phyloP scores from a whole-genome alignment of 371 early-diverging fungal species.

The Furculomyces boomerangus region DNA sequence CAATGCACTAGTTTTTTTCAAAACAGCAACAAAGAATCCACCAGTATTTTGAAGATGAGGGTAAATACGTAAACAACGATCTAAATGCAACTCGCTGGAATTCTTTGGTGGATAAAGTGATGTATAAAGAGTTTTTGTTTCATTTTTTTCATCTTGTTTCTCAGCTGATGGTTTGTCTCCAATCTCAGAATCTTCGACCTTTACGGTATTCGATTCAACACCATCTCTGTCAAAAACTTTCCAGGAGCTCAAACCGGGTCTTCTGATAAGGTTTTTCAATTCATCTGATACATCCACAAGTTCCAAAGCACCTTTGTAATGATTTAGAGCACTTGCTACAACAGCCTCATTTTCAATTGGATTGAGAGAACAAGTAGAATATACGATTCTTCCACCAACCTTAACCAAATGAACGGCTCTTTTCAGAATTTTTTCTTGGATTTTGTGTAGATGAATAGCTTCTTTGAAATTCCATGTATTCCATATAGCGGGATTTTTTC shows the following conservation, averaged over 20 bases:
- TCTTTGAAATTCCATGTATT: slow-evolving; percentile 59
- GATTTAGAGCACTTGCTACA: slow-evolving; percentile 60
- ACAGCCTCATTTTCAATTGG: slow-evolving; percentile 97
- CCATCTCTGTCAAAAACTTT: slow-evolving; percentile 57
- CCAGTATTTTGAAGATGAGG: slow-evolving; percentile 97
- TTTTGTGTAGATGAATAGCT: slow-evolving; percentile 64
- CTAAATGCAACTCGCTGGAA: slow-evolving; percentile 34
- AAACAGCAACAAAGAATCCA: slow-evolving; percentile 97
- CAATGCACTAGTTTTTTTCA: slow-evolving; percentile 57
- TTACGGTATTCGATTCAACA: slow-evolving; percentile 23
- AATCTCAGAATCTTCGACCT: background rate
- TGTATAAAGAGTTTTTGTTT: slow-evolving; percentile 9
- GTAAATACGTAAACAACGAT: slow-evolving; percentile 83
- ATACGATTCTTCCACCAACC: slow-evolving; percentile 90
- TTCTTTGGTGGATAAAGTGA: slow-evolving; percentile 62
- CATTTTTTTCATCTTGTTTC: background rate
- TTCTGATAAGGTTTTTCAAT: slow-evolving; percentile 54
- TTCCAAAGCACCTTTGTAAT: slow-evolving; percentile 36
- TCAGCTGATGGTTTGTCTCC: background rate
- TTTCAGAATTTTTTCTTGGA: slow-evolving; percentile 76
- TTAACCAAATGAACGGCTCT: slow-evolving; percentile 79
- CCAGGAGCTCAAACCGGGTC: slow-evolving; percentile 69
- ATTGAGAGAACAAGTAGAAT: slow-evolving; percentile 98
- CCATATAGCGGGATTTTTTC: slow-evolving; percentile 93
- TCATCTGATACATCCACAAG: slow-evolving; percentile 66